A percentile compares a stretch with the other conserved stretches of the same genome.
These are phyloP conservation scores for Tolypocladium tundrense DNA, from an alignment of 2,329 filamentous ascomycete species.

Conservation along the genomic window DNA sequence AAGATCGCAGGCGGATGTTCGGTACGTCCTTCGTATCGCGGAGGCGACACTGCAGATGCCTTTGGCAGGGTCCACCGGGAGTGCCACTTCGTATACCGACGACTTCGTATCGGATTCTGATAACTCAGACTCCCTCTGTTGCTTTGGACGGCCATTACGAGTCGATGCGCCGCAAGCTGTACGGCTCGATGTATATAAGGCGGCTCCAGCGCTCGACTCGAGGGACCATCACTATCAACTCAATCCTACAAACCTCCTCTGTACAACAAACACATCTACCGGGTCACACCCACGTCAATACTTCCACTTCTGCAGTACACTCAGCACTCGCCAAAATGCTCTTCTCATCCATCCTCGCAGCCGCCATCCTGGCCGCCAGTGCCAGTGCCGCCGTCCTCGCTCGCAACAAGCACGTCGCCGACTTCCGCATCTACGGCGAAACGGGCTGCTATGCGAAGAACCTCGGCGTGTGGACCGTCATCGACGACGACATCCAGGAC, in stretches of 20 bases:
- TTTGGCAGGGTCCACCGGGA: background rate
- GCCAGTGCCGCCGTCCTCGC: constrained; percentile 7
- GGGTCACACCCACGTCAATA: background rate
- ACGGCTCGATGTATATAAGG: background rate
- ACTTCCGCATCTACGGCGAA: constrained; percentile 13
- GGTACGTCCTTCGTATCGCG: constrained; percentile 3
- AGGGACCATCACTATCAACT: background rate
- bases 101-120: background rate
- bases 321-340: constrained; percentile 6
- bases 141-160: too few relatives aligned
- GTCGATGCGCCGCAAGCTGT: too few relatives aligned
- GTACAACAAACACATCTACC: background rate
- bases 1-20: background rate
- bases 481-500: constrained; percentile 10
- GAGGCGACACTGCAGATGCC: constrained; percentile 5
- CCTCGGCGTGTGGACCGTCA: constrained; percentile 15
- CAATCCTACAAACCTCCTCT: background rate
- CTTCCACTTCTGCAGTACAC: background rate
- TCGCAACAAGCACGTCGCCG: constrained; percentile 12
- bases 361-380: constrained; percentile 5
- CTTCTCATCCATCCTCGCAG: constrained; percentile 3
- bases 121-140: background rate
- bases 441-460: constrained; percentile 10
- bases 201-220: background rate
- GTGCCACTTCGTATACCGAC: background rate